Evolutionary conservation across 2,329 filamentous ascomycete genomes (phyloP), one percentile per base, ranked within the genome.

Genomic region (Stachybotrys chlorohalonatus): DNA sequence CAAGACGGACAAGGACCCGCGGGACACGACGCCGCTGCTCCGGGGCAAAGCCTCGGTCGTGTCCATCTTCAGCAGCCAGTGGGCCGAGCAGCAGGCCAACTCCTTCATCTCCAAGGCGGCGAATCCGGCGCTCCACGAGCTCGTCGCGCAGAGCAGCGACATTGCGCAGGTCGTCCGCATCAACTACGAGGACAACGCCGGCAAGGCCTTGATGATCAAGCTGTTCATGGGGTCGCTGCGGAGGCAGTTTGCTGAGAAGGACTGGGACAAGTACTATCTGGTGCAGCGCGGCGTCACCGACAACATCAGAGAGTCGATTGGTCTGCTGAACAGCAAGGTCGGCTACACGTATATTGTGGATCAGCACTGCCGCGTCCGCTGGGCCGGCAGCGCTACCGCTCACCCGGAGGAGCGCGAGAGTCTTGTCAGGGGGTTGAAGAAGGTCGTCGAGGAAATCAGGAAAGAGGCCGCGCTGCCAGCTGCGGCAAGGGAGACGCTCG

Each of bases 311-410:
- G 83, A 86, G 68, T 75, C 73, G 46, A 82, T 87, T 57, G 85
- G 84, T 11, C 62, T 95, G 67, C 74, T 95, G 66, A 99, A 99
- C 72, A 85, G 84, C 61, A 95, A 92, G 71, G 93, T 96, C 39
- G 93, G 92, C 45, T 97, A 96, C 73, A 87, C 92, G 5, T 99
- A 96, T 71, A 78, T 99, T 51, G 78, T 99, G 56, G 94, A 99
- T 68, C 78, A 85, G 58, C 79, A 92, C 59, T 96, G 91, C 69
- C 88, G 85, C 72, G 95, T 99, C 62, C 82, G 94, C 55, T 99
- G 94, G 94, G 94, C 93, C 0, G 94, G 89, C 5, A 95, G 91
- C 64, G 89, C 86, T 11, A 68, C 78, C 50, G 83, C 85, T 49
- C 78, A 84, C 58, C 79, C 79, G 0, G 80, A 81, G 16, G 90